Evolutionary conservation across 1,284 basidiomycete species (phyloP), one percentile per base, ranked within the genome.

Genomic region (Ceratobasidium papillatum): DNA sequence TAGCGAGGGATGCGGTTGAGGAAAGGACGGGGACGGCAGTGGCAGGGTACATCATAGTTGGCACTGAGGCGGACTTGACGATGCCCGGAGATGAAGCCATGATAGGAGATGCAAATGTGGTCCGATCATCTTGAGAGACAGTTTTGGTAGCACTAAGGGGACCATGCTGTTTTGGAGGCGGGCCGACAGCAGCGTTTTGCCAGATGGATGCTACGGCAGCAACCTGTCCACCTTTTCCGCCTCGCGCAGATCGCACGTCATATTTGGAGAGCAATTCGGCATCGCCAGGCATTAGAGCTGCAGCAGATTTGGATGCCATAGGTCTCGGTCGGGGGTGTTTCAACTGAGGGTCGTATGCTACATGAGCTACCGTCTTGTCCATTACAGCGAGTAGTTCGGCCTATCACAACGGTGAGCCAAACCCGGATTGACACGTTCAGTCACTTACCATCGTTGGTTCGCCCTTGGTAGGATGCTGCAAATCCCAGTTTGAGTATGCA

Each of bases 181-280:
- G 77, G 22, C 78, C 78, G 4, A 77, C 77, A 7, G 77, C 78
- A 30, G 79, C 66, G 49, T 69, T 59, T 38, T 61, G 56, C 92
- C 92, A 94, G 30, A 94, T 83, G 3, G 90, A 86, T 0, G 91
- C 88, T 1, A 93, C 91, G 4, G 91, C 85, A 1, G 91, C 85
- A 17, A 94, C 93, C 66, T 87, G 86, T 11, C 92, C 93, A 0
- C 93, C 93, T 65, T 86, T 84, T 1, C 93, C 93, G 1, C 93
- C 92, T 30, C 92, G 87, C 11, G 92, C 92, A 49, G 91, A 93
- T 4, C 90, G 88, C 25, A 91, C 81, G 78, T 94, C 89, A 80
- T 94, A 93, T 12, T 77, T 89, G 90, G 30, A 84, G 84, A 73
- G 88, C 87, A 0, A 86, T 82, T 77, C 87, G 86, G 22, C 75